These are phyloP conservation scores for Crepidotus variabilis DNA, from an alignment of 768 basidiomycete species.

Conservation along the genomic window DNA sequence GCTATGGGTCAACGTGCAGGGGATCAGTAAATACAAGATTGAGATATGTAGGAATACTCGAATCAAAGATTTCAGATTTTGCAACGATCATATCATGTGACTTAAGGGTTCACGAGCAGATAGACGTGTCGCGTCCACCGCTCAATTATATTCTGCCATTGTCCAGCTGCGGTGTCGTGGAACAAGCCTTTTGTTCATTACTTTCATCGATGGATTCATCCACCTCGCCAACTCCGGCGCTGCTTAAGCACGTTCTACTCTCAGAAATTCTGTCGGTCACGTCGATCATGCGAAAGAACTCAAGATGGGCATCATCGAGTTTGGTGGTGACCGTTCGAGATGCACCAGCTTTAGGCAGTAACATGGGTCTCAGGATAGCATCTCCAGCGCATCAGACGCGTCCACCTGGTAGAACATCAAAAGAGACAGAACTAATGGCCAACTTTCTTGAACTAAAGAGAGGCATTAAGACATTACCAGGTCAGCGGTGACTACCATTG, in stretches of 20 bases:
- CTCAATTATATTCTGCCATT: background rate
- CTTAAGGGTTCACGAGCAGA: constrained; percentile 14
- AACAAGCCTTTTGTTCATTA: constrained; percentile 6
- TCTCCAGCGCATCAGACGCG: constrained; percentile 40
- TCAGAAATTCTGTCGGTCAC: constrained; percentile 92
- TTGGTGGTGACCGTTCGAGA: constrained; percentile 60
- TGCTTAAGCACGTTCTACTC: constrained; percentile 76
- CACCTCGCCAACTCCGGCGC: constrained; percentile 32
- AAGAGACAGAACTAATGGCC: constrained; percentile 83
- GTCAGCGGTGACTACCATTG: constrained; percentile 30
- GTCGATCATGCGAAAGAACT: constrained; percentile 95
- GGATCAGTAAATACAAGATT: constrained; percentile 24
- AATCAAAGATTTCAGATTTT: constrained; percentile 16
- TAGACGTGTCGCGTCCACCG: constrained; percentile 8
- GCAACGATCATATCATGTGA: constrained; percentile 9
- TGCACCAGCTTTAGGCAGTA: constrained; percentile 66
- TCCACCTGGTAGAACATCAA: constrained; percentile 46
- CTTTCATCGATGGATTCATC: constrained; percentile 10
- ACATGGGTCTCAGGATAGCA: constrained; percentile 68
- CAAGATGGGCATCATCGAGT: constrained; percentile 84
- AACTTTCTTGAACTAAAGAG: constrained; percentile 88
- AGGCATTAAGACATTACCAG: constrained; percentile 63
- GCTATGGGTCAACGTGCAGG: constrained; percentile 70
- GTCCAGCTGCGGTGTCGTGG: background rate
- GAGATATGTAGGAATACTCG: constrained; percentile 6